Evolutionary conservation across 805 yeast genomes (phyloP).

Genomic region (Saturnispora sekii): DNA sequence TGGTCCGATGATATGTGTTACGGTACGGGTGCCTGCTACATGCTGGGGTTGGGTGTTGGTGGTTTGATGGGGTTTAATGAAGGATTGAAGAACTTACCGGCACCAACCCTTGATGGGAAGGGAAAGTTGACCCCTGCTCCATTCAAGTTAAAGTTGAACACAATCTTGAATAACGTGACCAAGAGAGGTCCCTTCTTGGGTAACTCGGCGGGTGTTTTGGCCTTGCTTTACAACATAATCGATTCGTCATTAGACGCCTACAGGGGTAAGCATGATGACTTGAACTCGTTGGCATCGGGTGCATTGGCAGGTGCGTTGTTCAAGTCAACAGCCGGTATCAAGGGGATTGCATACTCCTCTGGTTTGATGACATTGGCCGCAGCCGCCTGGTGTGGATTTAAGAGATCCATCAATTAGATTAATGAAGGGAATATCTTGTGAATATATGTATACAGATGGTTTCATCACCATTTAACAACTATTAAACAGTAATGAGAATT

Average conservation of each 20-base stretch:
- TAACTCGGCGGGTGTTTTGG: constrained; percentile 90
- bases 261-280: constrained; percentile 84
- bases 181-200: constrained; percentile 95
- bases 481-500: constrained; percentile 51
- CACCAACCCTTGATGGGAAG: constrained; percentile 46
- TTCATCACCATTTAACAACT: constrained; percentile 13
- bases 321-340: constrained; percentile 74
- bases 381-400: constrained; percentile 85
- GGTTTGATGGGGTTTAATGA: constrained; percentile 84
- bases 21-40: constrained; percentile 92
- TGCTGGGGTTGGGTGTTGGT: constrained; percentile 79
- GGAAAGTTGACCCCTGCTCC: constrained; percentile 46
- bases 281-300: constrained; percentile 80
- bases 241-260: constrained; percentile 69
- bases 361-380: constrained; percentile 84
- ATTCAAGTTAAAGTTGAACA: constrained; percentile 75
- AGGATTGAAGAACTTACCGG: constrained; percentile 70
- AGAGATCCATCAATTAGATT: constrained; percentile 28
- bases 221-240: constrained; percentile 76
- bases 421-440: constrained; percentile 3
- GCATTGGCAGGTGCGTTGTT: constrained; percentile 87
- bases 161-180: constrained; percentile 84
- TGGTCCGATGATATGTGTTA: constrained; percentile 97
- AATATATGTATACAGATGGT: neutral
- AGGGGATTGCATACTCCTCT: constrained; percentile 82